Base-by-base conservation (phyloP, 2,329 filamentous ascomycete genomes). In the Lecanicillium sp. region DNA sequence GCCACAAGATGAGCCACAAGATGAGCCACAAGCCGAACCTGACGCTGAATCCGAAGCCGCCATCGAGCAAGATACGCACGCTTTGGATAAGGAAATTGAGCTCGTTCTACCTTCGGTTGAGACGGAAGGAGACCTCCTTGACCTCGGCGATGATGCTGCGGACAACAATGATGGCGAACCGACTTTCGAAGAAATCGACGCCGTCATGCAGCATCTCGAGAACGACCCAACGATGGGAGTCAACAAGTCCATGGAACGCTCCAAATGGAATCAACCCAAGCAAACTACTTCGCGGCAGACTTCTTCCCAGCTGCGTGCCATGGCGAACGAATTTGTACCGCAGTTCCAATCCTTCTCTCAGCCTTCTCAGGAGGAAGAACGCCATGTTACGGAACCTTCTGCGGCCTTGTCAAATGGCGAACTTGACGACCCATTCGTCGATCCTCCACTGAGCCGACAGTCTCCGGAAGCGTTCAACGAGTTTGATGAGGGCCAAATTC, bases 181-280 rank as follows among this genome's bases (percentile, higher is more conserved):
- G 6, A 76, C 81, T 0, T 86, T 86, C 50, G 82, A 90, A 49
- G 88, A 96, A 55, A 89, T 96, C 52, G 89, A 96, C 64, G 87
- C 84, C 32, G 80, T 96, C 37, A 95, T 97, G 87, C 78, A 82
- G 47, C 83, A 92, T 44, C 74, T 96, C 50, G 74, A 81, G 42
- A 77, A 71, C 34, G 79, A 87, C 47, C 84, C 83, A 2, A 79
- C 82, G 37, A 77, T 84, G 57, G 85, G 85, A 11, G 76, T 87
- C 43, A 85, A 87, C 54, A 81, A 79, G 52, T 65, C 64, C 7
- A 57, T 68, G 12, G 65, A 71, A 33, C 58, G 66, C 14, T 59
- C 69, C 5, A 57, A 60, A 28, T 74, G 71, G 68, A 64, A 60
- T 13, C 64, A 70, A 30, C 56, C 61, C 8, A 72, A 62, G 42